phyloP scores from a whole-genome alignment of 1,284 basidiomycete genomes.

The Ustilago xerochloae region DNA sequence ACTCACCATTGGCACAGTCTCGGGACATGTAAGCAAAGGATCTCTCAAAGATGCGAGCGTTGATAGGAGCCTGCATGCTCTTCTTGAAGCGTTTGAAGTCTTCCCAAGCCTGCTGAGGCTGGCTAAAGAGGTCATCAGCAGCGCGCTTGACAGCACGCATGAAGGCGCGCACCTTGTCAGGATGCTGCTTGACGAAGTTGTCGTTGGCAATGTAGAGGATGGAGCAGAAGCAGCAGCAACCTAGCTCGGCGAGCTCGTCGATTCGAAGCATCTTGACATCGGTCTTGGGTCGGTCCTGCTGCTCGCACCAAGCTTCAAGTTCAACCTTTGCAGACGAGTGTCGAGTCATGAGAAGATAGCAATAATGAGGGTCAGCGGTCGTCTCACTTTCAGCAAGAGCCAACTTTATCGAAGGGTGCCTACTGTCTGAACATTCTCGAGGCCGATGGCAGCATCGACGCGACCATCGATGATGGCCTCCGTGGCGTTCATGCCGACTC shows the following conservation, averaged over 20 bases:
- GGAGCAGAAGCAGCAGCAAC: conserved; percentile 69
- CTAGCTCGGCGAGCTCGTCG: conserved; percentile 68
- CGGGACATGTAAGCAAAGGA: conserved; percentile 69
- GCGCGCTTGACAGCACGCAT: conserved; percentile 69
- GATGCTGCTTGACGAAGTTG: conserved; percentile 61
- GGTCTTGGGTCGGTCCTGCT: conserved; percentile 61
- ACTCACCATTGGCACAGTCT: conserved; percentile 60
- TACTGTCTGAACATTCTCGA: conserved; percentile 69
- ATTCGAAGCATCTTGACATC: conserved; percentile 69
- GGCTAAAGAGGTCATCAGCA: conserved; percentile 64
- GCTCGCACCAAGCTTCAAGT: conserved; percentile 69
- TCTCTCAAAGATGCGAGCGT: conserved; percentile 62
- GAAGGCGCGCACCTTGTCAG: conserved; percentile 68
- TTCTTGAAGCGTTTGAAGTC: conserved; percentile 67
- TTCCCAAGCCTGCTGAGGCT: conserved; percentile 68
- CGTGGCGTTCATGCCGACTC: conserved; percentile 69
- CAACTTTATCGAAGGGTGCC: not conserved
- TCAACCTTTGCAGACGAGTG: conserved; percentile 31
- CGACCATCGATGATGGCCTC: conserved; percentile 68
- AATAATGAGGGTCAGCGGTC: not conserved
- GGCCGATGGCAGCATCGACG: conserved; percentile 68
- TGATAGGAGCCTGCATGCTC: conserved; percentile 66
- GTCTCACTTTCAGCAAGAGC: not conserved
- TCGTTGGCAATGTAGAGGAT: conserved; percentile 64
- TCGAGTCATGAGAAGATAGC: not conserved